Evolutionary conservation across 306 rosid species (phyloP).

Genomic region (Castanospermum australe): DNA sequence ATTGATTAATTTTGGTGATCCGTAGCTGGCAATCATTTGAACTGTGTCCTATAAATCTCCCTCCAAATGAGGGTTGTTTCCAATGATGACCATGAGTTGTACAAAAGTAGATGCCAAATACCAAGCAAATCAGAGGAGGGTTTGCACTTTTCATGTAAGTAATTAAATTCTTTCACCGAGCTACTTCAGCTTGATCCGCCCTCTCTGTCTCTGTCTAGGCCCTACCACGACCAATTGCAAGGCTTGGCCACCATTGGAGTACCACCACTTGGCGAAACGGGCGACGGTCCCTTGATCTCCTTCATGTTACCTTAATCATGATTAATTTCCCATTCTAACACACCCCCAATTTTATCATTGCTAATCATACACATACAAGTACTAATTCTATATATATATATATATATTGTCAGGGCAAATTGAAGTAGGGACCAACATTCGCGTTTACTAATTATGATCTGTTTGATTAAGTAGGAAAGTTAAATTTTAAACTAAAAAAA

Average conservation of each 20-base stretch:
- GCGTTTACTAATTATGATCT: no score
- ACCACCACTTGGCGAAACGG: background rate
- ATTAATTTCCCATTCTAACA: background rate
- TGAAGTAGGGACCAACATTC: no score
- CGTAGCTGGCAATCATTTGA: background rate
- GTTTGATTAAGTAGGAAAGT: no score
- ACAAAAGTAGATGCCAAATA: background rate
- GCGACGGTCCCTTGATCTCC: conserved; percentile 4
- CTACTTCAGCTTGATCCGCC: background rate
- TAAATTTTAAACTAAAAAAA: no score
- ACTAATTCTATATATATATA: no score
- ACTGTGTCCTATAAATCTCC: background rate
- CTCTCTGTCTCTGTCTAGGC: background rate
- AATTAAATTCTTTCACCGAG: conserved; percentile 28
- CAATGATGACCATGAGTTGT: background rate
- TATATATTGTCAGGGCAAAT: no score
- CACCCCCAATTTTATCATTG: background rate
- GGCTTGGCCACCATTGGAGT: background rate
- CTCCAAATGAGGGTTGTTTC: conserved; percentile 8
- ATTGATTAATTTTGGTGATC: background rate
- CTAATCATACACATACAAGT: no score
- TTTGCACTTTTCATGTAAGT: conserved; percentile 9
- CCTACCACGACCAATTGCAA: no score
- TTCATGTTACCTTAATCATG: conserved; percentile 3
- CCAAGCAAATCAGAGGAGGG: background rate